Base-by-base conservation (phyloP, 2,329 filamentous ascomycete genomes). In the Xylaria sp. region DNA sequence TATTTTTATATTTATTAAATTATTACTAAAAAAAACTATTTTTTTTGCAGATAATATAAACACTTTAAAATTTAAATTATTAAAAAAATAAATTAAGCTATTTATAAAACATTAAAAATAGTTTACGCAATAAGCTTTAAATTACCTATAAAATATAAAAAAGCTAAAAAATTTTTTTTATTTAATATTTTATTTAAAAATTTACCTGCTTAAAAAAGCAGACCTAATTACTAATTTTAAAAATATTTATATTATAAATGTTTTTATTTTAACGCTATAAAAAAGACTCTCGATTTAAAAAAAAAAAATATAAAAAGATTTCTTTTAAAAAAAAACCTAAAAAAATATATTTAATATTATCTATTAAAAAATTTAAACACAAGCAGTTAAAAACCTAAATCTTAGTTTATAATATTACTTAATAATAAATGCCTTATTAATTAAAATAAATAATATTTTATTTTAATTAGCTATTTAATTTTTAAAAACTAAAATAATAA, bases 321-420 rank as follows among this genome's bases (percentile, higher is more conserved):
- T 58, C 27, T 1, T n/a, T 2, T 58, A 29, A 44, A 58, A 42
- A 27, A 16, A 29, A 44, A 27, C 18, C n/a, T n/a, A 42, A 44
- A 27, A 42, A 16, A 29, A 10, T n/a, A 23, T 16, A 3, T 47
- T 59, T 48, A 59, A 32, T 32, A 47, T 16, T 32, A 59, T 59
- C 9, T 59, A 44, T 47, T 29, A 59, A 47, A 59, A 59, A 44
- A 59, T 59, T 21, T 29, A 59, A 47, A 27, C 9, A 10, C 44
- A 47, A 44, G 37, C 23, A 18, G 9, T 59, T 2, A 44, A 27
- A 5, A 59, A 44, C 6, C 9, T 44, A n/a, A 10, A 59, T 18
- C 5, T 59, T 47, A 44, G 13, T 29, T 27, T 59, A 29, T 59
- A 59, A n/a, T 59, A 59, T 29, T 59, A 59, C 23, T 29, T 59